Conservation (phyloP, 352 stramenopile genomes). For the Globisporangium nunn region DNA sequence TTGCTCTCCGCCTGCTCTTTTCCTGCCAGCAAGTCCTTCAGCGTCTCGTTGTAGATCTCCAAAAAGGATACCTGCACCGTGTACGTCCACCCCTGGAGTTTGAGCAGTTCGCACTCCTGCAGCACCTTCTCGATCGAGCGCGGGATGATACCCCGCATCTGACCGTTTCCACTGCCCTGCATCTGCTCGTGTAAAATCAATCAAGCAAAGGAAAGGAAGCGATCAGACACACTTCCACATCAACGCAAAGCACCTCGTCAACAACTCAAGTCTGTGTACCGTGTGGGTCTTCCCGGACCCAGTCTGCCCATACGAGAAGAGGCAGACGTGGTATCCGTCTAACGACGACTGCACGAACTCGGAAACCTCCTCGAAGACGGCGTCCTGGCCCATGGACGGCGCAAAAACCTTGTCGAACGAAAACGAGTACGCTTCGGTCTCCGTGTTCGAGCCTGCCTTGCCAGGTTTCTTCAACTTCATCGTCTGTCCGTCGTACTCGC, state of each 20-base stretch:
- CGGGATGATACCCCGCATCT: slow-evolving; percentile 97
- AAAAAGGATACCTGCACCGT: slow-evolving; percentile 95
- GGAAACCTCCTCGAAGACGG: slow-evolving; percentile 95
- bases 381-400: slow-evolving; percentile 88
- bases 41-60: slow-evolving; percentile 99
- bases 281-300: slow-evolving; percentile 84
- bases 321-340: slow-evolving; percentile 95
- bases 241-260: too few relatives aligned
- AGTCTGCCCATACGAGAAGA: slow-evolving; percentile 89
- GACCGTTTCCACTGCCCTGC: slow-evolving; percentile 93
- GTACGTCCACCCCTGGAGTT: slow-evolving; percentile 92
- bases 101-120: slow-evolving; percentile 42
- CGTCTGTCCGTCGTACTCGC: slow-evolving; percentile 63
- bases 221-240: not conserved
- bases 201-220: not conserved
- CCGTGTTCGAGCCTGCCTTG: slow-evolving; percentile 25
- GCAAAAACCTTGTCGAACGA: slow-evolving; percentile 97
- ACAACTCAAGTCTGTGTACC: slow-evolving; percentile 19
- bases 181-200: slow-evolving; percentile 49
- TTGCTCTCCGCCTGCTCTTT: slow-evolving; percentile 46
- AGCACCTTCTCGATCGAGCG: slow-evolving; percentile 95
- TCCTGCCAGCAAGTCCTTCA: slow-evolving; percentile 93
- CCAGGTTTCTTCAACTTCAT: slow-evolving; percentile 47
- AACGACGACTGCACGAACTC: slow-evolving; percentile 97
- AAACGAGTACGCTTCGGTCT: slow-evolving; percentile 77